These are phyloP conservation scores for Globisporangium orthogonon DNA, from an alignment of 352 stramenopile species.

Conservation along the genomic window DNA sequence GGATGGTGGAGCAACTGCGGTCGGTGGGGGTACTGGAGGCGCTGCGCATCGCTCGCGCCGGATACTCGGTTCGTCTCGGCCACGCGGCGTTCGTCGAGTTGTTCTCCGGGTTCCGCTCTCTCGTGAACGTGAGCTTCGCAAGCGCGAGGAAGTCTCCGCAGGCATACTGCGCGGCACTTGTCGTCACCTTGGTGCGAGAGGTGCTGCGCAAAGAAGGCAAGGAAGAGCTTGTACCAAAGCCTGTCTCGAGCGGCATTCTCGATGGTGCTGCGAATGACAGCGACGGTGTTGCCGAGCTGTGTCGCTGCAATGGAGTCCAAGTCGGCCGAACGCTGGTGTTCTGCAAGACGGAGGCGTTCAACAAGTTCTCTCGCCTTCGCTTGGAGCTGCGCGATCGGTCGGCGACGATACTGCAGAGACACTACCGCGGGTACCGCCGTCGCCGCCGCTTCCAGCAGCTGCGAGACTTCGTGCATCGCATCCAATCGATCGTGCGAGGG, in stretches of 20 bases:
- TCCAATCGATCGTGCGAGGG: conserved; percentile 40
- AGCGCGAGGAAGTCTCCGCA: conserved; percentile 22
- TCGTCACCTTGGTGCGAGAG: conserved; percentile 4
- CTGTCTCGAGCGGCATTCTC: conserved; percentile 1
- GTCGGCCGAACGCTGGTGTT: conserved; percentile 61
- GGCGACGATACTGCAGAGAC: conserved; percentile 35
- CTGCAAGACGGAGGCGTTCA: conserved; percentile 54
- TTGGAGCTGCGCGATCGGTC: conserved; percentile 26
- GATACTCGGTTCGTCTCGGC: conserved; percentile 93
- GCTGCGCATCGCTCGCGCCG: conserved; percentile 91
- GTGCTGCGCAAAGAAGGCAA: conserved; percentile 5
- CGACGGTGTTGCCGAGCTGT: conserved; percentile 5
- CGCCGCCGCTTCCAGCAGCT: conserved; percentile 33
- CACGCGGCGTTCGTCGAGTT: conserved; percentile 89
- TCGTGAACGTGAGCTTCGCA: conserved; percentile 17
- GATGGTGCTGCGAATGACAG: conserved; percentile 1
- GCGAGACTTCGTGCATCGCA: conserved; percentile 20
- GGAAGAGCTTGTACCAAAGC: neutral
- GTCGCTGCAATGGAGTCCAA: conserved; percentile 31
- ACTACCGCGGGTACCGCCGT: conserved; percentile 35
- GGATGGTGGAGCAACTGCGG: conserved; percentile 96
- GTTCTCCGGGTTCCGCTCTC: conserved; percentile 57
- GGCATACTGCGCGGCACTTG: conserved; percentile 10
- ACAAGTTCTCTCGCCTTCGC: conserved; percentile 42
- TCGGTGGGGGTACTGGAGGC: conserved; percentile 96